Evolutionary conservation across 2,329 filamentous ascomycete genomes (phyloP).

Genomic region (Exserohilum turcica): DNA sequence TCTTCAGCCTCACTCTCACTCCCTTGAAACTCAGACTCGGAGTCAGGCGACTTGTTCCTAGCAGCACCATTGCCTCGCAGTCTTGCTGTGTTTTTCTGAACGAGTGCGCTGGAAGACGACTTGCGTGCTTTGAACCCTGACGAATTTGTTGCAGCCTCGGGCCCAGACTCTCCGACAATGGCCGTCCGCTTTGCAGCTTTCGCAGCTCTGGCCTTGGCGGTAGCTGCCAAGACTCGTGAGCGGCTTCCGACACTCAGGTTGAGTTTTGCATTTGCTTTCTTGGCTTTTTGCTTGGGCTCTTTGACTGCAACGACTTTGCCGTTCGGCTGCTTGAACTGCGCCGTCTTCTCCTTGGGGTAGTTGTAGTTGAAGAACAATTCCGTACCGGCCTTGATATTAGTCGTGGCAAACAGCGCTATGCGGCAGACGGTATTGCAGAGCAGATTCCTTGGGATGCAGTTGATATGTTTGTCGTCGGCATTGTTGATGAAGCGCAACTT

Average conservation of each 20-base stretch:
- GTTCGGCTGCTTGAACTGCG: constrained; percentile 30
- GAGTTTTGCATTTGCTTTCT: constrained; percentile 3
- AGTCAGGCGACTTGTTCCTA: constrained; percentile 3
- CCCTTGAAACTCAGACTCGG: constrained; percentile 1
- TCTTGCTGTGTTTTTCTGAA: background rate
- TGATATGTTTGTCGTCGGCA: constrained; percentile 60
- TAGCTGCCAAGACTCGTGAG: constrained; percentile 1
- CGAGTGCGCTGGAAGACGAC: constrained; percentile 1
- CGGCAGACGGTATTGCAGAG: constrained; percentile 75
- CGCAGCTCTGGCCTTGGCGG: constrained; percentile 21
- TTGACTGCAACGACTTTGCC: constrained; percentile 20
- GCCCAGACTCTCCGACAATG: constrained; percentile 3
- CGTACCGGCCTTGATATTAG: constrained; percentile 71
- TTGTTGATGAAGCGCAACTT: constrained; percentile 86
- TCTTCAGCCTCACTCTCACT: constrained; percentile 1
- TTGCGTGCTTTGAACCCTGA: constrained; percentile 16
- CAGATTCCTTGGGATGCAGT: constrained; percentile 70
- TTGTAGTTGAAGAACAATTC: constrained; percentile 86
- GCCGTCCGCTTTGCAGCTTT: constrained; percentile 18
- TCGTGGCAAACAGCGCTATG: constrained; percentile 73
- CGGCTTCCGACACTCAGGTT: background rate
- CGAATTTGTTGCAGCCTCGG: background rate
- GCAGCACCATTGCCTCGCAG: background rate
- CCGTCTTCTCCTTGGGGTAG: constrained; percentile 28
- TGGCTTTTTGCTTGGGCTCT: constrained; percentile 11